These are phyloP conservation scores for Trichopus zeylanicus DNA, from an alignment of 116 monocot genomes.

Conservation along the genomic window DNA sequence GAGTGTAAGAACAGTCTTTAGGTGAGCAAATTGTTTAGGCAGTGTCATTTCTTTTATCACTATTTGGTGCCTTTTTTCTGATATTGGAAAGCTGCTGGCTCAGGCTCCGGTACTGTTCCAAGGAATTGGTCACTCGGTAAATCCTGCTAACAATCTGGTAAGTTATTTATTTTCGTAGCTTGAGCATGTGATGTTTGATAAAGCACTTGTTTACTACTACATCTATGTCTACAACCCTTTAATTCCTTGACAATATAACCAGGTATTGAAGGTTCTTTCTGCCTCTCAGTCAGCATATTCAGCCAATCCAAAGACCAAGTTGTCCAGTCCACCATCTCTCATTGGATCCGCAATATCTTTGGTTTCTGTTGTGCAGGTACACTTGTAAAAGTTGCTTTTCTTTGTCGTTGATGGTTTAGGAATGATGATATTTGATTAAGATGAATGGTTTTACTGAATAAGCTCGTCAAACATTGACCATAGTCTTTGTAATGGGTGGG, in stretches of 20 bases:
- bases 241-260: background rate
- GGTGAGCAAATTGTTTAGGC: too few species aligned
- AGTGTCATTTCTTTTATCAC: background rate
- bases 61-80: slow-evolving; percentile 1
- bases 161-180: background rate
- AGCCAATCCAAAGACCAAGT: slow-evolving; percentile 69
- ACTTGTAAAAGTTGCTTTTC: too few species aligned
- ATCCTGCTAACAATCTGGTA: slow-evolving; percentile 83
- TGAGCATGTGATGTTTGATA: background rate
- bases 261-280: slow-evolving; percentile 85
- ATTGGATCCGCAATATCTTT: slow-evolving; percentile 82
- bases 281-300: slow-evolving; percentile 94
- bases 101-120: slow-evolving; percentile 92
- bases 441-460: too few species aligned
- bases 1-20: too few species aligned
- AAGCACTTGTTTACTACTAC: background rate
- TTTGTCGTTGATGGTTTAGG: too few species aligned
- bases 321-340: slow-evolving; percentile 74
- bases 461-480: too few species aligned
- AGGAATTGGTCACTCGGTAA: slow-evolving; percentile 89
- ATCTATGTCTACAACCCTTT: background rate
- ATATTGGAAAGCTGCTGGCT: background rate
- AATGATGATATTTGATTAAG: too few species aligned
- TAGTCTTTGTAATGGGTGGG: too few species aligned
- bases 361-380: slow-evolving; percentile 93